Conservation (phyloP, 2,329 filamentous ascomycete genomes). For the Venturia nashicola region DNA sequence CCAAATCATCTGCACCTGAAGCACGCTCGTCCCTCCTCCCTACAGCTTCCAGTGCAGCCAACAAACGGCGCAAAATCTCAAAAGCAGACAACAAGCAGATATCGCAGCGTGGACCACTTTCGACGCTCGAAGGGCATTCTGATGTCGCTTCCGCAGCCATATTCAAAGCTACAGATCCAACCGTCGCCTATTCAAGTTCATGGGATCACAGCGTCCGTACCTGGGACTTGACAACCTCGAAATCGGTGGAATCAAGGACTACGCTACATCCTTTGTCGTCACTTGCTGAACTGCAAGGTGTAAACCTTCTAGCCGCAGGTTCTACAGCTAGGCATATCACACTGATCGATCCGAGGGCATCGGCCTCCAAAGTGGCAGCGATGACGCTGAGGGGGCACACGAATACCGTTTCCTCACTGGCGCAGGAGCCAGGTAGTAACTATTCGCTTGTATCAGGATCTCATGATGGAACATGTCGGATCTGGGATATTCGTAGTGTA, state of each 20-base stretch:
- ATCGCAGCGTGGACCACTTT: constrained; percentile 65
- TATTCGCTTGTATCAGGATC: constrained; percentile 82
- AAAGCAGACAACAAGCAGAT: constrained; percentile 53
- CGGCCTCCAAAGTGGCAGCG: constrained; percentile 60
- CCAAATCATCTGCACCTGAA: constrained; percentile 61
- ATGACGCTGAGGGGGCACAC: constrained; percentile 88
- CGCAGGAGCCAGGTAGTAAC: constrained; percentile 51
- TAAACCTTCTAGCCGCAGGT: constrained; percentile 57
- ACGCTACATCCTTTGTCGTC: constrained; percentile 76
- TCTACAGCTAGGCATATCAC: constrained; percentile 80
- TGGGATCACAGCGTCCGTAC: constrained; percentile 87
- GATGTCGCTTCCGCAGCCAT: constrained; percentile 65
- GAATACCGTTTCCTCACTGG: constrained; percentile 54
- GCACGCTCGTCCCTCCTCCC: constrained; percentile 60
- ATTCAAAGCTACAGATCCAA: constrained; percentile 75
- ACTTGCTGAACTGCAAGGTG: constrained; percentile 57
- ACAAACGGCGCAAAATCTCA: constrained; percentile 64
- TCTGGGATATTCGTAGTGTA: constrained; percentile 81
- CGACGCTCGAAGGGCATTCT: constrained; percentile 59
- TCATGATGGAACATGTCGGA: constrained; percentile 80
- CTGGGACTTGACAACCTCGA: constrained; percentile 74
- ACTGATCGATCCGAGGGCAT: constrained; percentile 78
- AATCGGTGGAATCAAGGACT: constrained; percentile 68
- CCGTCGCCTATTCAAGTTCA: constrained; percentile 82
- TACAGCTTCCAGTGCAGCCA: constrained; percentile 45